Conservation (phyloP, 2,329 filamentous ascomycete genomes). For the Aureobasidium namibiae region DNA sequence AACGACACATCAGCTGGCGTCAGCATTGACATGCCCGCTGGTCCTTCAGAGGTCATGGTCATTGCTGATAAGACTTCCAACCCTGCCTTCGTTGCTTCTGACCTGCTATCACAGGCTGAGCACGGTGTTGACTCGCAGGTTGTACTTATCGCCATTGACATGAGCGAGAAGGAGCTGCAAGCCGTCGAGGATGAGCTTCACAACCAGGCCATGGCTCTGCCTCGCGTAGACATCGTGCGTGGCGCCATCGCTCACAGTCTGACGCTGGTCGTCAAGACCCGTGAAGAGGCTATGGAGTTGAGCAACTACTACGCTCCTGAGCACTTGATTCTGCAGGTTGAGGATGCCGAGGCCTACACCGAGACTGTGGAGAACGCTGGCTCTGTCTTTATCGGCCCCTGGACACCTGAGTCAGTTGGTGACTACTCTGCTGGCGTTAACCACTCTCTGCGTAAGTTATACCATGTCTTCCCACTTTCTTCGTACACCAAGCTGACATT, state of each 20-base stretch:
- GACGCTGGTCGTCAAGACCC: conserved; percentile 67
- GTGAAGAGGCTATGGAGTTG: conserved; percentile 67
- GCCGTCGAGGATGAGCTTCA: conserved; percentile 91
- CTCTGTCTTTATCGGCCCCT: conserved; percentile 89
- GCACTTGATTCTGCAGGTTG: conserved; percentile 86
- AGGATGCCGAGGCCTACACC: conserved; percentile 65
- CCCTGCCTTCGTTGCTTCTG: conserved; percentile 90
- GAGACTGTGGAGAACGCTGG: conserved; percentile 85
- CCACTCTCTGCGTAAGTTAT: conserved; percentile 81
- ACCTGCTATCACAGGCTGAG: conserved; percentile 90
- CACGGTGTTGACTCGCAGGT: conserved; percentile 96
- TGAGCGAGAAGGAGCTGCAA: conserved; percentile 61
- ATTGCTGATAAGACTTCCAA: conserved; percentile 82
- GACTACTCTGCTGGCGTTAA: conserved; percentile 98
- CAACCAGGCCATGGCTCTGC: conserved; percentile 74
- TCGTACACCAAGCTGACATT: not conserved
- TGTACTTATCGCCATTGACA: conserved; percentile 75
- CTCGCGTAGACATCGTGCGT: conserved; percentile 85
- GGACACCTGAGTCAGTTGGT: conserved; percentile 96
- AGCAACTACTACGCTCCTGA: conserved; percentile 96
- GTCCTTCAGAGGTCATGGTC: conserved; percentile 93
- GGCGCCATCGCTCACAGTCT: conserved; percentile 87
- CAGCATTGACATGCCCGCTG: conserved; percentile 96
- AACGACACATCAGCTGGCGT: conserved; percentile 96
- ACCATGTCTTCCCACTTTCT: not conserved